A percentile compares a stretch with the other conserved stretches of the same genome.
These are phyloP conservation scores for Daldinia bambusicola DNA, from an alignment of 495 filamentous ascomycete species.

Conservation along the genomic window DNA sequence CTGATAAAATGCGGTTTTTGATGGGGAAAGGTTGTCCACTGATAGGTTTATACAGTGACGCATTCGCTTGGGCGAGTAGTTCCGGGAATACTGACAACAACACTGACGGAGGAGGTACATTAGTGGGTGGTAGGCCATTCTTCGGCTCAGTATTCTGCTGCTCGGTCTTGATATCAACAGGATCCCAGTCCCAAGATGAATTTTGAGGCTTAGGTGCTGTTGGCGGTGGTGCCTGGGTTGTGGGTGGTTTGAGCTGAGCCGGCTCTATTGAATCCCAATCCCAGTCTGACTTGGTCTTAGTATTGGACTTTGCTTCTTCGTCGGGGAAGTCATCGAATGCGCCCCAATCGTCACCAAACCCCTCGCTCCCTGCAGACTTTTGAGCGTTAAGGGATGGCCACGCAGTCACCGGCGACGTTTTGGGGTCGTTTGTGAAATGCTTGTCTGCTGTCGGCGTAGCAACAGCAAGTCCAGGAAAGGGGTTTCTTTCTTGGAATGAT, in stretches of 20 bases:
- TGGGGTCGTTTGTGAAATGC: slow-evolving; percentile 38
- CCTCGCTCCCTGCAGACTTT: slow-evolving; percentile 39
- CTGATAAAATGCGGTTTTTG: slow-evolving; percentile 66
- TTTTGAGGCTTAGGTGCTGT: slow-evolving; percentile 16
- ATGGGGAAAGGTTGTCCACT: slow-evolving; percentile 61
- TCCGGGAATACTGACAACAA: slow-evolving; percentile 78
- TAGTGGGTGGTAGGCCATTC: slow-evolving; percentile 72
- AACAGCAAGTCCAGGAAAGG: slow-evolving; percentile 57
- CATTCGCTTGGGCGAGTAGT: slow-evolving; percentile 66
- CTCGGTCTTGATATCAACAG: slow-evolving; percentile 36
- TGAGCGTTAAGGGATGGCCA: slow-evolving; percentile 53
- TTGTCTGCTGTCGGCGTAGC: slow-evolving; percentile 51
- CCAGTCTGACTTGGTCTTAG: slow-evolving; percentile 45
- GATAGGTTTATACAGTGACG: slow-evolving; percentile 65
- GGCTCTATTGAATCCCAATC: slow-evolving; percentile 56
- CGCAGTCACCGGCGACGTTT: slow-evolving; percentile 57
- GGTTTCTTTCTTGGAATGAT: slow-evolving; percentile 61
- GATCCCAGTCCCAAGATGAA: slow-evolving; percentile 47
- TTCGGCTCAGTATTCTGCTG: slow-evolving; percentile 34
- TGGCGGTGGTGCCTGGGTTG: slow-evolving; percentile 9
- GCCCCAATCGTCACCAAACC: slow-evolving; percentile 66
- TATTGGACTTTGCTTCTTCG: slow-evolving; percentile 34
- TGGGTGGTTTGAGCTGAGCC: slow-evolving; percentile 26
- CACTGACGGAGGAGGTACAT: slow-evolving; percentile 87
- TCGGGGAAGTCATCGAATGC: slow-evolving; percentile 64